A percentile compares a stretch with the other conserved stretches of the same genome.
Conservation (phyloP, 2,329 filamentous ascomycete genomes). For the Phoma herbarum region DNA sequence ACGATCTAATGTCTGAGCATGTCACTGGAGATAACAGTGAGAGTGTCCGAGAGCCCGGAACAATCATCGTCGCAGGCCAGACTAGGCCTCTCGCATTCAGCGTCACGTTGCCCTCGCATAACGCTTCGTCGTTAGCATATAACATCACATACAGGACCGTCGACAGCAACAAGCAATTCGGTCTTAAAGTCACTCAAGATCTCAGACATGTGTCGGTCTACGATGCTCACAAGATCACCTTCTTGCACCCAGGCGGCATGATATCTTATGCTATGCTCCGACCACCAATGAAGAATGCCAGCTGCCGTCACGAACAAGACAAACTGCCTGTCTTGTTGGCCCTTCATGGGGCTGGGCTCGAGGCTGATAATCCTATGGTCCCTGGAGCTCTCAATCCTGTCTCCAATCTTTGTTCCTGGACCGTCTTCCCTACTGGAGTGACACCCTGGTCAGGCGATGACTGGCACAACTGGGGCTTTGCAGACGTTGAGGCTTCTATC, state of each 20-base stretch:
- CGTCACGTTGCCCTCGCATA: conserved; percentile 35
- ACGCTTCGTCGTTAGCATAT: conserved; percentile 38
- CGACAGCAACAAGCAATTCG: conserved; percentile 21
- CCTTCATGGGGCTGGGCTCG: conserved; percentile 66
- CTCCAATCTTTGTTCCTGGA: conserved; percentile 63
- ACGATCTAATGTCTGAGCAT: conserved; percentile 21
- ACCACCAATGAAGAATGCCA: conserved; percentile 58
- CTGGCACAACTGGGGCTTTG: conserved; percentile 68
- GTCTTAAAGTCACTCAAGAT: conserved; percentile 38
- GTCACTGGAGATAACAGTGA: conserved; percentile 1
- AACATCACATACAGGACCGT: conserved; percentile 38
- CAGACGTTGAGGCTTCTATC: conserved; percentile 64
- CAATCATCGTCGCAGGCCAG: conserved; percentile 50
- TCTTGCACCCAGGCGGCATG: conserved; percentile 61
- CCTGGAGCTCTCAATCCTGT: conserved; percentile 60
- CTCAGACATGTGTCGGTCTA: conserved; percentile 42
- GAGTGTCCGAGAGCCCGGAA: conserved; percentile 7
- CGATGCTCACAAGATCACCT: conserved; percentile 63
- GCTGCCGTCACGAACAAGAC: conserved; percentile 29
- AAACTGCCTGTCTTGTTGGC: conserved; percentile 60
- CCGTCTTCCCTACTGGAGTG: conserved; percentile 64
- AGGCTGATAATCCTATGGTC: conserved; percentile 59
- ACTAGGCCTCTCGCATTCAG: conserved; percentile 54
- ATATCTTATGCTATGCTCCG: conserved; percentile 66
- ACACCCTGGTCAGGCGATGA: conserved; percentile 69